phyloP scores from a whole-genome alignment of 176 grass and related monocot species.

The Eragrostis curvula region DNA sequence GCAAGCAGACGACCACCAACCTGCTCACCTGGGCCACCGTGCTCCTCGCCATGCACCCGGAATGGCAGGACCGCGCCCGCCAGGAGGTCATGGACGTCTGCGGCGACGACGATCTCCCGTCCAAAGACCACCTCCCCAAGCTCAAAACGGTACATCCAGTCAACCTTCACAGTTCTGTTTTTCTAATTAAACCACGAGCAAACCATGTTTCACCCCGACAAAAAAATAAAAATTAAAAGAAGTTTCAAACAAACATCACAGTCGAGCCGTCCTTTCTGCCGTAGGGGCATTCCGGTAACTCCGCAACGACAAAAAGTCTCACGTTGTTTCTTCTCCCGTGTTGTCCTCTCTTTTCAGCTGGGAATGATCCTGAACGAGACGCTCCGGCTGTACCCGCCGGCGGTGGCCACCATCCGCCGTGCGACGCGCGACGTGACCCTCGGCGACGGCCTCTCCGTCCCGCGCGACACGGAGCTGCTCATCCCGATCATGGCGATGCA shows the following conservation, averaged over 20 bases:
- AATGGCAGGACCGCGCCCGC: conserved; percentile 80
- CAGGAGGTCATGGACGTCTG: conserved; percentile 74
- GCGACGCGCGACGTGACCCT: conserved; percentile 64
- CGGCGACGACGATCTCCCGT: conserved; percentile 63
- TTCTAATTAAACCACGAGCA: background rate
- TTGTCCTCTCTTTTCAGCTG: conserved; percentile 48
- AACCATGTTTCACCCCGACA: background rate
- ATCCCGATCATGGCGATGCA: conserved; percentile 90
- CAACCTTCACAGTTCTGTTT: background rate
- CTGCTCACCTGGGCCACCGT: conserved; percentile 83
- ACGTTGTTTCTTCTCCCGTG: conserved; percentile 26
- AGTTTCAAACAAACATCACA: background rate
- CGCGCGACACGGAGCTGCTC: conserved; percentile 65
- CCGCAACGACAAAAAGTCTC: conserved; percentile 33
- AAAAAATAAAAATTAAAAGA: background rate
- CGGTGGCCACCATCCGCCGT: conserved; percentile 75
- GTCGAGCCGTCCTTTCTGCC: background rate
- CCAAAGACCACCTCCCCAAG: conserved; percentile 79
- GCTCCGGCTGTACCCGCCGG: conserved; percentile 80
- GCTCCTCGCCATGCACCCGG: conserved; percentile 92
- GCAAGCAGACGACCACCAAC: conserved; percentile 95
- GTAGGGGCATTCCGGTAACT: conserved; percentile 45
- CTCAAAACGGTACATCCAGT: conserved; percentile 71
- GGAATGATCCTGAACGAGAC: conserved; percentile 86
- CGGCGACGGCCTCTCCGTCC: conserved; percentile 41